These are phyloP conservation scores for Bremia lactucae DNA, from an alignment of 352 stramenopile species.

Conservation along the genomic window DNA sequence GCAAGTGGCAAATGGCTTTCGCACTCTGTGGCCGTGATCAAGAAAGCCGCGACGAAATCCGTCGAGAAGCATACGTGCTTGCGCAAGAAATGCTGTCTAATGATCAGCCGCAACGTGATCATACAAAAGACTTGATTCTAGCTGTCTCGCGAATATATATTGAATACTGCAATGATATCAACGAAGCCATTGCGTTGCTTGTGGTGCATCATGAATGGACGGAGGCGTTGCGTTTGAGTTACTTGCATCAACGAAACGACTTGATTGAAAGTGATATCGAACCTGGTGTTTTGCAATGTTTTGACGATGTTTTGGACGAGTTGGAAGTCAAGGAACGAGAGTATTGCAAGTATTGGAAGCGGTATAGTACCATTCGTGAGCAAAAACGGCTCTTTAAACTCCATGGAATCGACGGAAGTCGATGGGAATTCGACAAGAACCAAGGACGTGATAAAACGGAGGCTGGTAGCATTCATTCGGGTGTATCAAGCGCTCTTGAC, in stretches of 20 bases:
- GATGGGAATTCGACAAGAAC: constrained; percentile 24
- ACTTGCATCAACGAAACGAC: constrained; percentile 43
- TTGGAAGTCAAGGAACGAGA: constrained; percentile 26
- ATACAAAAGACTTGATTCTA: constrained; percentile 20
- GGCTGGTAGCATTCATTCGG: constrained; percentile 31
- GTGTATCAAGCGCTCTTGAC: constrained; percentile 36
- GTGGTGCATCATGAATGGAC: constrained; percentile 46
- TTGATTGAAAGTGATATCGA: constrained; percentile 69
- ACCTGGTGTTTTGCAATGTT: constrained; percentile 32
- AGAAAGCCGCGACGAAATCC: constrained; percentile 18
- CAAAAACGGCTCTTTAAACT: constrained; percentile 73
- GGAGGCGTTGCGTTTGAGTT: constrained; percentile 45
- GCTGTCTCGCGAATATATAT: constrained; percentile 47
- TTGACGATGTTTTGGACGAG: constrained; percentile 39
- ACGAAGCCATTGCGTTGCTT: constrained; percentile 62
- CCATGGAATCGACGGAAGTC: constrained; percentile 61
- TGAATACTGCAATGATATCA: constrained; percentile 63
- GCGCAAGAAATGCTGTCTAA: constrained; percentile 39
- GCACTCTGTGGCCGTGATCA: constrained; percentile 23
- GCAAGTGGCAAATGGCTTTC: constrained; percentile 56
- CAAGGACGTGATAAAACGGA: constrained; percentile 20
- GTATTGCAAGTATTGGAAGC: constrained; percentile 45
- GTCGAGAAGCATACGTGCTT: constrained; percentile 37
- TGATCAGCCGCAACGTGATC: constrained; percentile 14
- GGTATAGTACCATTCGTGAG: constrained; percentile 51